phyloP scores from a whole-genome alignment of 1,284 basidiomycete genomes.

The Ustilago lituana region DNA sequence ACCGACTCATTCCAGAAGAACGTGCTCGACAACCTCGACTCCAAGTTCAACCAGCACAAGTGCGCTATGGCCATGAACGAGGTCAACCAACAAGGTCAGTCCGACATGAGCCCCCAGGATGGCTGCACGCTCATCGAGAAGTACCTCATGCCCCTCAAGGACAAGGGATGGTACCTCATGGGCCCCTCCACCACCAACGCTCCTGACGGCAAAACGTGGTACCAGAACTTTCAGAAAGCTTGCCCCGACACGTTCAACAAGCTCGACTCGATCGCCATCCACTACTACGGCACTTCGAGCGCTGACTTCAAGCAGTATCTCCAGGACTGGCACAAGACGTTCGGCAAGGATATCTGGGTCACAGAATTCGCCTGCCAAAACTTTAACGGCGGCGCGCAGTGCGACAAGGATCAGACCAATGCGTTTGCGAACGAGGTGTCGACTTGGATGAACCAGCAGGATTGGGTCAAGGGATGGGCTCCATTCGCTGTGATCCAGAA shows the following conservation, averaged over 20 bases:
- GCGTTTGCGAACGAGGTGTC: slow-evolving; percentile 69
- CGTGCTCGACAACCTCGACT: slow-evolving; percentile 47
- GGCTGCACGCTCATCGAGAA: slow-evolving; percentile 55
- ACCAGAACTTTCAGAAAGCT: slow-evolving; percentile 43
- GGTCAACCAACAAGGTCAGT: slow-evolving; percentile 57
- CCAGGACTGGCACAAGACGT: slow-evolving; percentile 43
- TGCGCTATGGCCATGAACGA: slow-evolving; percentile 63
- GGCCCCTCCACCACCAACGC: slow-evolving; percentile 57
- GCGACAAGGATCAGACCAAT: slow-evolving; percentile 66
- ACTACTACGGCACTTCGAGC: slow-evolving; percentile 56
- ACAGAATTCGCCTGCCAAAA: slow-evolving; percentile 60
- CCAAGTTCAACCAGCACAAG: slow-evolving; percentile 51
- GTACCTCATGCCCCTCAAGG: slow-evolving; percentile 53
- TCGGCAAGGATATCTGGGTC: slow-evolving; percentile 58
- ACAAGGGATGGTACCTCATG: slow-evolving; percentile 59
- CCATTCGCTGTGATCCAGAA: slow-evolving; percentile 59
- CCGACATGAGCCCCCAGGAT: slow-evolving; percentile 45
- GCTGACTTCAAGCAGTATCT: slow-evolving; percentile 56
- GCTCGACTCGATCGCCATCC: slow-evolving; percentile 58
- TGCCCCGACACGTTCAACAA: slow-evolving; percentile 51
- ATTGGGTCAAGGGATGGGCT: slow-evolving; percentile 53
- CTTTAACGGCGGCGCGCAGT: slow-evolving; percentile 67
- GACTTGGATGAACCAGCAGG: slow-evolving; percentile 56
- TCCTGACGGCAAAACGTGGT: slow-evolving; percentile 52
- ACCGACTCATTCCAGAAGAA: slow-evolving; percentile 44